Conservation (phyloP, 1,139 yeast species). For the Geotrichum klebahnii region DNA sequence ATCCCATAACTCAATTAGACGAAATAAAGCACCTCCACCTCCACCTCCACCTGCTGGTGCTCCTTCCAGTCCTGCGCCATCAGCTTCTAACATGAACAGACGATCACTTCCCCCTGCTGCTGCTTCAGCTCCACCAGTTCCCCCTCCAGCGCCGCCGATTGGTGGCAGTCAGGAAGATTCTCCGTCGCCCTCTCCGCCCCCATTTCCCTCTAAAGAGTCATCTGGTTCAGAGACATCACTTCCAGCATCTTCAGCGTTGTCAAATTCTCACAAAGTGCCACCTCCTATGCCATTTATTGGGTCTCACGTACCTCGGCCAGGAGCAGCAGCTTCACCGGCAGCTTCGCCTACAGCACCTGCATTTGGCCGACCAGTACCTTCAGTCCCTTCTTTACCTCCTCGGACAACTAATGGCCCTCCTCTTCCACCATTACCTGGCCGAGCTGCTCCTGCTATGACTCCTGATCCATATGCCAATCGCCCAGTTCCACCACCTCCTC, state of each 20-base stretch:
- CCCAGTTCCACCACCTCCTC: conserved; percentile 17
- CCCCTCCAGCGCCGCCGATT: conserved; percentile 31
- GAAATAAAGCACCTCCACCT: conserved; percentile 48
- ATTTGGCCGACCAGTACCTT: no score
- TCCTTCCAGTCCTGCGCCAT: conserved; percentile 23
- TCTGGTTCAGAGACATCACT: conserved; percentile 18
- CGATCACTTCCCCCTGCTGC: conserved; percentile 39
- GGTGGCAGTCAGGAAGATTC: conserved; percentile 14
- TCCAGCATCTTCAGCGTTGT: conserved; percentile 39
- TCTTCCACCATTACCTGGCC: conserved; percentile 10
- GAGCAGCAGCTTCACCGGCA: conserved; percentile 29
- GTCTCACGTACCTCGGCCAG: conserved; percentile 28
- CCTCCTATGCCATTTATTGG: conserved; percentile 38
- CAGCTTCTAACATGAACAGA: no score
- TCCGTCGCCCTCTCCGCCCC: conserved; percentile 25
- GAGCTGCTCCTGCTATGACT: conserved; percentile 14
- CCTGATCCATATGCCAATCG: no score
- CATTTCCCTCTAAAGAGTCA: conserved; percentile 25
- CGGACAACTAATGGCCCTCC: conserved; percentile 23
- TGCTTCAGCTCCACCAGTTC: conserved; percentile 32
- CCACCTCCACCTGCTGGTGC: conserved; percentile 44
- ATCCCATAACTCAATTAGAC: conserved; percentile 26
- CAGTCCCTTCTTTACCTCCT: conserved; percentile 22
- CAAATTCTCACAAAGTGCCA: conserved; percentile 39
- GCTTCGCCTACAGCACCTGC: conserved; percentile 22